These are phyloP conservation scores for Galerina sulciceps DNA, from an alignment of 768 basidiomycete species.

Conservation along the genomic window DNA sequence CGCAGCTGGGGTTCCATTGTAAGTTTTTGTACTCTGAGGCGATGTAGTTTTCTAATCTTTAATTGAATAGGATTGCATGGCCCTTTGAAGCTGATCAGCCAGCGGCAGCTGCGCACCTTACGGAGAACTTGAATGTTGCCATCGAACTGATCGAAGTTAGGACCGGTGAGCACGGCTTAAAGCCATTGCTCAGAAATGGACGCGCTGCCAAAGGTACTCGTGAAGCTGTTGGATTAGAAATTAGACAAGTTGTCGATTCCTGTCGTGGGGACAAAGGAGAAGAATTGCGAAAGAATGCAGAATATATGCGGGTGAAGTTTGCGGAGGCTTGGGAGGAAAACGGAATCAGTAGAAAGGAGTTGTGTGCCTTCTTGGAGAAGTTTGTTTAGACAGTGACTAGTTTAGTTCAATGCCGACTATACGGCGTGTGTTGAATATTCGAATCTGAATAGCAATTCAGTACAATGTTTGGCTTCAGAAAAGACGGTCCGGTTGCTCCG, in stretches of 20 bases:
- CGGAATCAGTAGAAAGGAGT: not conserved
- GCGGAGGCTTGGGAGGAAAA: slow-evolving; percentile 2
- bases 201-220: slow-evolving; percentile 6
- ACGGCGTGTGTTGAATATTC: too few species aligned
- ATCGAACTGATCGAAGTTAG: slow-evolving; percentile 13
- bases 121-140: not conserved
- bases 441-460: too few species aligned
- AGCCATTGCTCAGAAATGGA: not conserved
- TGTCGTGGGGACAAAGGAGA: not conserved
- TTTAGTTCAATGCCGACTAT: too few species aligned
- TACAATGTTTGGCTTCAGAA: too few species aligned
- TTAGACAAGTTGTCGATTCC: not conserved
- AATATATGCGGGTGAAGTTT: not conserved
- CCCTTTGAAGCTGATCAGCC: slow-evolving; percentile 6
- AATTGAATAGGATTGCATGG: not conserved
- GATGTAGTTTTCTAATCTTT: too few species aligned
- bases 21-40: not conserved
- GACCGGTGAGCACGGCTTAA: slow-evolving; percentile 4
- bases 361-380: not conserved
- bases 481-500: too few species aligned
- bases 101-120: not conserved
- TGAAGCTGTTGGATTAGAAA: slow-evolving; percentile 4
- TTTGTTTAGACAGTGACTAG: not conserved
- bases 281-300: not conserved
- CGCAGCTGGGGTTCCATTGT: not conserved